A percentile compares a stretch with the other conserved stretches of the same genome.
Conservation (phyloP, 2,329 filamentous ascomycete genomes). For the Hortaea werneckii region DNA sequence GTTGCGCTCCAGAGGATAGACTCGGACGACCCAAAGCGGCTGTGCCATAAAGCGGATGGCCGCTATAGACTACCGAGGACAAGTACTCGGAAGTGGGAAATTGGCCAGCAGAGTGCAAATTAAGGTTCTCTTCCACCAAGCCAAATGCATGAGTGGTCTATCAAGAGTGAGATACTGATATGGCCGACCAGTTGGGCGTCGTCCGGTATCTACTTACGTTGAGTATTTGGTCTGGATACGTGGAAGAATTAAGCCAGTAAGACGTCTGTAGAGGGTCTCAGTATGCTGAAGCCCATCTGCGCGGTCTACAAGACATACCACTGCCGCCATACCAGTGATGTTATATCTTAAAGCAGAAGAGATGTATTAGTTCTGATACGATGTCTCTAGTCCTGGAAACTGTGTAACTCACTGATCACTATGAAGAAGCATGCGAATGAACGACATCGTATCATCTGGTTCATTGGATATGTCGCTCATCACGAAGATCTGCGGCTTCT, state of each 20-base stretch:
- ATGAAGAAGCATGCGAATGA: slow-evolving; percentile 16
- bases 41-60: slow-evolving; percentile 29
- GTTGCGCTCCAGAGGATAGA: slow-evolving; percentile 12
- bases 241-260: too few relatives aligned
- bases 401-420: slow-evolving; percentile 9
- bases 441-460: slow-evolving; percentile 19
- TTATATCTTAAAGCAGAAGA: slow-evolving; percentile 12
- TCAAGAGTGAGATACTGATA: too few relatives aligned
- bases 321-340: slow-evolving; percentile 16
- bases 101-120: slow-evolving; percentile 25
- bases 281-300: too few relatives aligned
- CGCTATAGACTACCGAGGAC: slow-evolving; percentile 23
- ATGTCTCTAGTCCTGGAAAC: too few relatives aligned
- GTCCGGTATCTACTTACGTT: too few relatives aligned
- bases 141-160: slow-evolving; percentile 20
- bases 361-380: too few relatives aligned
- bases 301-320: too few relatives aligned
- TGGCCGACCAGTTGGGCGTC: too few relatives aligned
- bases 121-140: slow-evolving; percentile 31
- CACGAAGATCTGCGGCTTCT: slow-evolving; percentile 16
- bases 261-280: too few relatives aligned
- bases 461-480: slow-evolving; percentile 22
- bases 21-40: slow-evolving; percentile 23
- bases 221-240: too few relatives aligned
- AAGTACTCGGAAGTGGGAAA: slow-evolving; percentile 18